These are phyloP conservation scores for Saccharomycopsis javanensis DNA, from an alignment of 805 yeast genomes.

Conservation along the genomic window DNA sequence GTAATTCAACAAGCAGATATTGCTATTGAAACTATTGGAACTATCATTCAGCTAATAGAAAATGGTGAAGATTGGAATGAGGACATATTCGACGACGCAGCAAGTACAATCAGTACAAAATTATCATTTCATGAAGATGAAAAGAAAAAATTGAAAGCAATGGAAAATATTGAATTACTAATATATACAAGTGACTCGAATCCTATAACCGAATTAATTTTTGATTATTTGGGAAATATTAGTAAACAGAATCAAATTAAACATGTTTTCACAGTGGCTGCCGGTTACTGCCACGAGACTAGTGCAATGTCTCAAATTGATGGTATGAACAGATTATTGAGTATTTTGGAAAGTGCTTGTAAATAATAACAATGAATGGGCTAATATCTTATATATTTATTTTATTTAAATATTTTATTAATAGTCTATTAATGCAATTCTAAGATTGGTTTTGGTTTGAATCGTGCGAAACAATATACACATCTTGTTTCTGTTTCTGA, in stretches of 20 bases:
- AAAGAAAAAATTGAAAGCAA: neutral
- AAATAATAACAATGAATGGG: neutral
- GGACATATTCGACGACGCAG: neutral
- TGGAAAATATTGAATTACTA: slow-evolving; percentile 9
- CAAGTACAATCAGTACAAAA: neutral
- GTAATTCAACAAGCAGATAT: slow-evolving; percentile 61
- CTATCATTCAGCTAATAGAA: neutral
- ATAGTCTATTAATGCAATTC: no score
- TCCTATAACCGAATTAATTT: slow-evolving; percentile 60
- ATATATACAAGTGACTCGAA: slow-evolving; percentile 16
- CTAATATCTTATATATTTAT: neutral
- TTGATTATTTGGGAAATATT: slow-evolving; percentile 41
- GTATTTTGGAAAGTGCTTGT: slow-evolving; percentile 29
- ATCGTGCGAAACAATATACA: no score
- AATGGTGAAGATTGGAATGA: slow-evolving; percentile 1
- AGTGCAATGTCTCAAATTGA: slow-evolving; percentile 54
- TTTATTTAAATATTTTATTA: neutral
- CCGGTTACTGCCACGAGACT: slow-evolving; percentile 40
- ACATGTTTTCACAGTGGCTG: slow-evolving; percentile 50
- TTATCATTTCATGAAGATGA: neutral
- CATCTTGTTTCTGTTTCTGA: no score
- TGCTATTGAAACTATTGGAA: slow-evolving; percentile 36
- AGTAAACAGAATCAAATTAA: slow-evolving; percentile 30
- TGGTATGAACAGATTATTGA: slow-evolving; percentile 62
- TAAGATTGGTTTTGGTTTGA: no score